Conservation (phyloP, 2,329 filamentous ascomycete genomes). For the Chaetomium globosum region DNA sequence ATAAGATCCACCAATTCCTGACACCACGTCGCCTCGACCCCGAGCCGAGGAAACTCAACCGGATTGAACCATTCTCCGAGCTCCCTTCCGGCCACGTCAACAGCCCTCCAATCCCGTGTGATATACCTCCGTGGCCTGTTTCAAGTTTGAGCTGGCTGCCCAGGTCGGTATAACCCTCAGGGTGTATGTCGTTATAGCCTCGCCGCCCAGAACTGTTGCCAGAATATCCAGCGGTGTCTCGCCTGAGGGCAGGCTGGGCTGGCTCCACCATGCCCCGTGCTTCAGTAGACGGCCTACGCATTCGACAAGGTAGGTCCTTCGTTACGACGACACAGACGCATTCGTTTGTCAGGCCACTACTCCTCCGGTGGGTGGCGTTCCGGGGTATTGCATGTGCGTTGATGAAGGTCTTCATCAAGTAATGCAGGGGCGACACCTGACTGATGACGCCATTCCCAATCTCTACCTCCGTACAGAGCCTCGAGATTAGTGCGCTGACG, state of each 20-base stretch:
- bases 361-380: no score
- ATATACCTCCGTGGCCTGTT: not conserved
- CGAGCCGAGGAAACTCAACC: constrained; percentile 3
- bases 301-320: not conserved
- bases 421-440: constrained; percentile 5
- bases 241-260: not conserved
- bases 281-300: not conserved
- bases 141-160: not conserved
- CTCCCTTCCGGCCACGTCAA: not conserved
- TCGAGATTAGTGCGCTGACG: not conserved
- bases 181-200: not conserved
- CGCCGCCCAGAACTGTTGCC: not conserved
- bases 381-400: not conserved
- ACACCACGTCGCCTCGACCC: constrained; percentile 6
- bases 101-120: constrained; percentile 15
- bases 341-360: not conserved
- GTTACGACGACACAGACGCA: constrained; percentile 6
- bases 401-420: constrained; percentile 19
- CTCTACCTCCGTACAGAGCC: not conserved
- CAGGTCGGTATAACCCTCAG: not conserved
- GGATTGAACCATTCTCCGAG: constrained; percentile 12
- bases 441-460: constrained; percentile 1
- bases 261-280: constrained; percentile 14
- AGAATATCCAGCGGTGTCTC: constrained; percentile 18
- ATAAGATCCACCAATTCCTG: not conserved